Evolutionary conservation across 352 stramenopile genomes (phyloP).

Genomic region (Pythium sp.): DNA sequence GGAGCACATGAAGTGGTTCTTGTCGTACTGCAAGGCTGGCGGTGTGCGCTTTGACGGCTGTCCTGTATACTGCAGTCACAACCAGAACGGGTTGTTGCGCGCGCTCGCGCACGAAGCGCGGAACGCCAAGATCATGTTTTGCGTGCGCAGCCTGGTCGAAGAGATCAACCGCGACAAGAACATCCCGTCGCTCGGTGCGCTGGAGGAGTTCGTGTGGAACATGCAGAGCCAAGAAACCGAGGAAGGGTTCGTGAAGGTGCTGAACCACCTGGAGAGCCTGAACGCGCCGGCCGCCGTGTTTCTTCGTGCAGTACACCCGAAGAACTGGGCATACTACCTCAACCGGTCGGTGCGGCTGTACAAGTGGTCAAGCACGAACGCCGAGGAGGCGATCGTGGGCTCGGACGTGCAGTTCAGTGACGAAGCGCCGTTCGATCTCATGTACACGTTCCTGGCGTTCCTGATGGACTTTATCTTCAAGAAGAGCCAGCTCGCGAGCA

Average conservation of each 20-base stretch:
- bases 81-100: constrained; percentile 63
- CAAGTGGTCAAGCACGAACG: constrained; percentile 65
- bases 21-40: constrained; percentile 48
- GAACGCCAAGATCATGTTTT: constrained; percentile 75
- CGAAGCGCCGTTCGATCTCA: constrained; percentile 75
- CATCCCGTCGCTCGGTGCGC: constrained; percentile 53
- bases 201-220: constrained; percentile 66
- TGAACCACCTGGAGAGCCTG: constrained; percentile 52
- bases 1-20: constrained; percentile 79
- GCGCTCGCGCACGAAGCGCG: constrained; percentile 54
- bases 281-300: constrained; percentile 62
- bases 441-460: constrained; percentile 77
- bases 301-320: constrained; percentile 56
- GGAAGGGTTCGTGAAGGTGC: constrained; percentile 46
- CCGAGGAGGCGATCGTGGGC: constrained; percentile 49
- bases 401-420: constrained; percentile 63
- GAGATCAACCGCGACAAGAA: constrained; percentile 77
- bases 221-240: constrained; percentile 67
- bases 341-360: constrained; percentile 66
- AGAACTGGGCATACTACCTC: constrained; percentile 71
- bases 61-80: constrained; percentile 64
- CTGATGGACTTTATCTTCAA: constrained; percentile 76
- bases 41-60: constrained; percentile 53
- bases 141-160: constrained; percentile 61
- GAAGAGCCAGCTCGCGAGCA: constrained; percentile 63